phyloP scores from a whole-genome alignment of 2,329 filamentous ascomycete genomes.

The Talaromyces sp. region DNA sequence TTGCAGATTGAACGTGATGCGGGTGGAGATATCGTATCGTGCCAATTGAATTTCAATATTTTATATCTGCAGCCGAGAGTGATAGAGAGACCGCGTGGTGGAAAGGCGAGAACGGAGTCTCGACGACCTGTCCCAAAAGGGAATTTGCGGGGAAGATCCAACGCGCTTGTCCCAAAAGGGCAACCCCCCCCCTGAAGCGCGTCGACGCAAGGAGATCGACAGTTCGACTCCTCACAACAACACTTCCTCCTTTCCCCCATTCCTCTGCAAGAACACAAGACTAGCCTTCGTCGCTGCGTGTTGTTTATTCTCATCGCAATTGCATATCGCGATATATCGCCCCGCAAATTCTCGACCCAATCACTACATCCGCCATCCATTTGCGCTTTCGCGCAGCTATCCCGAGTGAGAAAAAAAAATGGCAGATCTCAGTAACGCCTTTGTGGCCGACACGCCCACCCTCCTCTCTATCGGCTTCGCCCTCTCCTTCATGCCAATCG shows the following conservation, averaged over 20 bases:
- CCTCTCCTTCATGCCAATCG: slow-evolving; percentile 44
- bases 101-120: neutral
- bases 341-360: neutral
- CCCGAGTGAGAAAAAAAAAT: slow-evolving; percentile 1
- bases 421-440: slow-evolving; percentile 17
- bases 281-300: neutral
- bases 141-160: neutral
- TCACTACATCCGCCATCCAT: neutral
- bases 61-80: no score
- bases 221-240: neutral
- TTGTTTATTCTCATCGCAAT: neutral
- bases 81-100: neutral
- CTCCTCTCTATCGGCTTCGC: slow-evolving; percentile 51
- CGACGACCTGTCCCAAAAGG: neutral
- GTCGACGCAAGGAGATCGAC: neutral
- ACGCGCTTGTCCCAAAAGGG: neutral
- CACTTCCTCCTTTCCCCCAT: neutral
- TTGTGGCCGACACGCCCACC: slow-evolving; percentile 41
- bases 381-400: neutral
- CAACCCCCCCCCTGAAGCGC: neutral
- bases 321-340: neutral
- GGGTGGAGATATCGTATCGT: neutral
- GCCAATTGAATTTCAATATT: neutral
- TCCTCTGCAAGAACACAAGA: neutral
- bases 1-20: neutral